phyloP scores from a whole-genome alignment of 495 filamentous ascomycete genomes.

The Haplographium delicatum region DNA sequence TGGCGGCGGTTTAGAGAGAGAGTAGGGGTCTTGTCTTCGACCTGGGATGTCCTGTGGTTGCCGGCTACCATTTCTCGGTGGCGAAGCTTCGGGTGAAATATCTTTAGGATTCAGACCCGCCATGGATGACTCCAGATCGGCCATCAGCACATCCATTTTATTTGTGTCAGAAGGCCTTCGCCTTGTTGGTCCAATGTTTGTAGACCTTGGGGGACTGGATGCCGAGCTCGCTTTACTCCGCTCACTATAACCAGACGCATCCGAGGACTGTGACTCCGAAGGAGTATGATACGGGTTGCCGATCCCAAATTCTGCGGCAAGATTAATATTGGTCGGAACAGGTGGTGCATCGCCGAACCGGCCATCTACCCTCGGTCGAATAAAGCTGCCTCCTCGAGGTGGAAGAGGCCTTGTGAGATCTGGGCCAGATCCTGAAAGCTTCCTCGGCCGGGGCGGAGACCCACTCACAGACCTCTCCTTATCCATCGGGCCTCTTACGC shows the following conservation, averaged over 20 bases:
- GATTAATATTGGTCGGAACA: conserved; percentile 34
- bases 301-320: conserved; percentile 45
- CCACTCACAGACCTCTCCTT: conserved; percentile 21
- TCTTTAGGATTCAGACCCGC: conserved; percentile 27
- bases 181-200: neutral
- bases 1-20: conserved; percentile 49
- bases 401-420: conserved; percentile 44
- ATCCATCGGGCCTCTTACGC: conserved; percentile 18
- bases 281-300: conserved; percentile 56
- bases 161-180: conserved; percentile 19
- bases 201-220: conserved; percentile 55
- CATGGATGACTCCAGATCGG: conserved; percentile 48
- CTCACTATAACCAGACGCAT: conserved; percentile 60
- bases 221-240: conserved; percentile 64
- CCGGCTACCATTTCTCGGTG: conserved; percentile 4
- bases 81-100: conserved; percentile 8
- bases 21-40: too few species aligned
- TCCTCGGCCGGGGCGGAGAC: conserved; percentile 18
- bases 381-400: conserved; percentile 38
- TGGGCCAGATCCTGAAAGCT: conserved; percentile 39
- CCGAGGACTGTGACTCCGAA: conserved; percentile 63
- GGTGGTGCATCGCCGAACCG: conserved; percentile 10
- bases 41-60: conserved; percentile 5
- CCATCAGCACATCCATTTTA: conserved; percentile 44
- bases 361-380: conserved; percentile 32